A percentile compares a stretch with the other conserved stretches of the same genome.
Evolutionary conservation across 2,329 filamentous ascomycete species (phyloP).

Genomic region (Lasiodiplodia sp.): DNA sequence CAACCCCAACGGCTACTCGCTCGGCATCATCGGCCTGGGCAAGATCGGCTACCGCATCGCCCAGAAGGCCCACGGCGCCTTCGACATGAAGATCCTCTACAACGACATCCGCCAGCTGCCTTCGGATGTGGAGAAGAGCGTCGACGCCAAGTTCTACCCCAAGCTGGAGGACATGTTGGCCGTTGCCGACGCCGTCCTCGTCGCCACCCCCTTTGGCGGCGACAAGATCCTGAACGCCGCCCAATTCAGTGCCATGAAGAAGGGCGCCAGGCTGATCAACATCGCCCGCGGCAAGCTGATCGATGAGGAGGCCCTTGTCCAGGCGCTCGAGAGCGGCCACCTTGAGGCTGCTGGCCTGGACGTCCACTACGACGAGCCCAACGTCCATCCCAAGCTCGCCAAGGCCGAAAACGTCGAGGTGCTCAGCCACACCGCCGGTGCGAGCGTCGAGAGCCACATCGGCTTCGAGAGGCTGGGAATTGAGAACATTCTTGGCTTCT

Average conservation of each 20-base stretch:
- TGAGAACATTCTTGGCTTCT: slow-evolving; percentile 69
- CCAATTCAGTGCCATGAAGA: slow-evolving; percentile 57
- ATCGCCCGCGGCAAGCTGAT: slow-evolving; percentile 61
- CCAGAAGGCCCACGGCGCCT: slow-evolving; percentile 37
- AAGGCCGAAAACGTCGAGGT: slow-evolving; percentile 60
- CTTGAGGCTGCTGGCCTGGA: slow-evolving; percentile 59
- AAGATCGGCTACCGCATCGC: slow-evolving; percentile 45
- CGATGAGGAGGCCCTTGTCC: slow-evolving; percentile 58
- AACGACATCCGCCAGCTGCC: slow-evolving; percentile 37
- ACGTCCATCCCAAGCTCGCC: slow-evolving; percentile 58
- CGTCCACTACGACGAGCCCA: slow-evolving; percentile 60
- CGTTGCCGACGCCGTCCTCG: slow-evolving; percentile 40
- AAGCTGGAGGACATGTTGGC: slow-evolving; percentile 41
- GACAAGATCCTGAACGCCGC: slow-evolving; percentile 40
- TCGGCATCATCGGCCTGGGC: slow-evolving; percentile 48
- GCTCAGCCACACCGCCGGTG: slow-evolving; percentile 73
- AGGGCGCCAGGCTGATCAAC: slow-evolving; percentile 59
- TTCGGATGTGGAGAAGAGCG: slow-evolving; percentile 31
- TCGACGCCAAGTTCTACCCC: slow-evolving; percentile 38
- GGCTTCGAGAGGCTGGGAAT: slow-evolving; percentile 73
- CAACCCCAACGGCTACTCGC: slow-evolving; percentile 38
- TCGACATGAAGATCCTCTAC: slow-evolving; percentile 47
- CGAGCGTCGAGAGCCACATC: slow-evolving; percentile 70
- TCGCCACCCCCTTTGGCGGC: slow-evolving; percentile 44
- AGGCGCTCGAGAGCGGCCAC: slow-evolving; percentile 56